Conservation (phyloP, 768 basidiomycete genomes). For the Hemileccinum rubropunctum region DNA sequence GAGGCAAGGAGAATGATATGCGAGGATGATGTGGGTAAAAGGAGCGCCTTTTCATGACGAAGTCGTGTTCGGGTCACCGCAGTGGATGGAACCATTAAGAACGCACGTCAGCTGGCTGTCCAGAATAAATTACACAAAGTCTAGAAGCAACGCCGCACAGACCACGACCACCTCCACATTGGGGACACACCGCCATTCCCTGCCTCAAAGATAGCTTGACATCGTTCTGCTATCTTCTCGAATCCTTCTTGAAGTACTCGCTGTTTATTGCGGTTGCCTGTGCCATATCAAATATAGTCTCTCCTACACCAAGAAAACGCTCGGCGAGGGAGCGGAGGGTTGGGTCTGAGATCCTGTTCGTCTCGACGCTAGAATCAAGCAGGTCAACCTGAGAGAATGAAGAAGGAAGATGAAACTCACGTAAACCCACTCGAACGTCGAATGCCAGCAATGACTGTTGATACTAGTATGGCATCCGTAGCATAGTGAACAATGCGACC, state of each 20-base stretch:
- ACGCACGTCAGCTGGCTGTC: slow-evolving; percentile 23
- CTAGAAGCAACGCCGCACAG: slow-evolving; percentile 18
- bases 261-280: slow-evolving; percentile 87
- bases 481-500: slow-evolving; percentile 82
- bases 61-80: slow-evolving; percentile 9
- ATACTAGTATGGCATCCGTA: slow-evolving; percentile 80
- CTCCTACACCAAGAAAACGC: slow-evolving; percentile 81
- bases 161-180: slow-evolving; percentile 6
- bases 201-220: background rate
- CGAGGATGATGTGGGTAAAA: too few species aligned
- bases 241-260: slow-evolving; percentile 68
- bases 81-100: slow-evolving; percentile 17
- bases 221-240: slow-evolving; percentile 29
- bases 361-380: slow-evolving; percentile 53
- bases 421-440: slow-evolving; percentile 85
- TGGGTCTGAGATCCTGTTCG: slow-evolving; percentile 69
- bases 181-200: slow-evolving; percentile 6
- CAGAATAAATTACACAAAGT: slow-evolving; percentile 28
- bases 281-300: slow-evolving; percentile 83
- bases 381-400: background rate
- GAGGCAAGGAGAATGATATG: background rate
- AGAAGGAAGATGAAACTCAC: slow-evolving; percentile 49
- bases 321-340: slow-evolving; percentile 76
- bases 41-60: too few species aligned
- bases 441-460: slow-evolving; percentile 89